Evolutionary conservation across 2,329 filamentous ascomycete genomes (phyloP), one percentile per base, ranked within the genome.

Genomic region (Aspergillus fumigatus): DNA sequence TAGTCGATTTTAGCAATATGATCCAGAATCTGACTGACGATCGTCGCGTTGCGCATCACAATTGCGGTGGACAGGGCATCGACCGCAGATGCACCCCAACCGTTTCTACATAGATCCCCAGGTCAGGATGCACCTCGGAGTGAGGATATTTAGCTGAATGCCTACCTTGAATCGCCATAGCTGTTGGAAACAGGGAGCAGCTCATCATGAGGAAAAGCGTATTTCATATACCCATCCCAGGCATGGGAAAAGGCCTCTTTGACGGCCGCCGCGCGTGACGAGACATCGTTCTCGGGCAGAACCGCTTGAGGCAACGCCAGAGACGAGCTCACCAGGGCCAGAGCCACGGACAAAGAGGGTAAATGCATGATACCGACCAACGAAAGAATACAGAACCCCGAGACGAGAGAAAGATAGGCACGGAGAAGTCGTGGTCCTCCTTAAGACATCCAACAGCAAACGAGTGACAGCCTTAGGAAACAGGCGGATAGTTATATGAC

Each of bases 51-150:
- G 41, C 82, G 80, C 88, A 95, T 93, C 25, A 96, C 73, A 50
- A 92, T 78, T 7, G 90, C 90, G 0, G 91, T 95, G 57, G 84
- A 88, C 49, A 96, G 78, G 1, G 89, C 88, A 70, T 96, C 91
- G 14, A 94, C 82, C 0, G 90, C 89, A 45, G 87, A 92, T 29
- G 90, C 89, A 25, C 90, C 91, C 91, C 91, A 96, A 53, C 85
- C 87, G 67, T 92, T 92, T 59, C 89, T 92, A 53, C n/a, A 47
- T 23, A 11, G 4, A 25, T 47, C 43, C 17, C 4, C 21, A 5
- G 10, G 41, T 19, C 41, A 45, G 32, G 14, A 38, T 38, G 5
- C 17, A 7, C 14, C 14, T 38, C 17, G 32, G 14, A 17, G 32
- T 38, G 14, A 14, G 2, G 32, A 17, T 6, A 17, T 7, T 8